Evolutionary conservation across 2,329 filamentous ascomycete genomes (phyloP), one percentile per base, ranked within the genome.

Genomic region (Aureobasidium subglaciale): DNA sequence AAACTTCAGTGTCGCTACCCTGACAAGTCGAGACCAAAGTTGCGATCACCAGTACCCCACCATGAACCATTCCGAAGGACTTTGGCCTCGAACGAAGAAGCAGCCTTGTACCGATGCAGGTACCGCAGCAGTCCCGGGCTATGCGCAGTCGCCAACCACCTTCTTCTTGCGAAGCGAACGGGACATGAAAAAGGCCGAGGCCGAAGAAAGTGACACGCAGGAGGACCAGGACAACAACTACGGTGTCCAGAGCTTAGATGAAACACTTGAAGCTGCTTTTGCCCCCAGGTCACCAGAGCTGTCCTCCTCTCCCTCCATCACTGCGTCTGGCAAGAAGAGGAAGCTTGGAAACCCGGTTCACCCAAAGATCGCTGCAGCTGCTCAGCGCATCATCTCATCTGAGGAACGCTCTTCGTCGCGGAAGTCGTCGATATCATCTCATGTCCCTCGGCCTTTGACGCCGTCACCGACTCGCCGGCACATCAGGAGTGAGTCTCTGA

Each of bases 161-260:
- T 84, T 84, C 73, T 83, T 84, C 67, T 71, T 85, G 59, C 73
- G 77, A 16, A 80, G 76, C 60, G 78, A 77, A 62, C 71, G 73
- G 57, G 75, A 78, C 52, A 67, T 78, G 62, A 73, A 79, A 58
- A 66, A 64, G 62, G 15, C 56, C 60, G 35, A 66, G 61, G 53
- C 57, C 45, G 30, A 57, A 34, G 58, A 61, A 37, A 59, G 68
- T 38, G 53, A 30, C n/a, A 27, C 35, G 11, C 42, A 57, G 35
- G 62, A 52, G 0, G 62, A 64, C 58, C 58, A 48, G 40, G 75
- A 79, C 32, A 78, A 73, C 62, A 75, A 73, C 40, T 83, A 77
- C 63, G 80, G 80, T 3, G 78, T 83, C 2, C 75, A 81, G 61
- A 83, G 80, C 62, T 67, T 84, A 27, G 74, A 76, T 37, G 79